Evolutionary conservation across 1,284 basidiomycete species (phyloP), one percentile per base, ranked within the genome.

Genomic region (Farysia itapuensis): DNA sequence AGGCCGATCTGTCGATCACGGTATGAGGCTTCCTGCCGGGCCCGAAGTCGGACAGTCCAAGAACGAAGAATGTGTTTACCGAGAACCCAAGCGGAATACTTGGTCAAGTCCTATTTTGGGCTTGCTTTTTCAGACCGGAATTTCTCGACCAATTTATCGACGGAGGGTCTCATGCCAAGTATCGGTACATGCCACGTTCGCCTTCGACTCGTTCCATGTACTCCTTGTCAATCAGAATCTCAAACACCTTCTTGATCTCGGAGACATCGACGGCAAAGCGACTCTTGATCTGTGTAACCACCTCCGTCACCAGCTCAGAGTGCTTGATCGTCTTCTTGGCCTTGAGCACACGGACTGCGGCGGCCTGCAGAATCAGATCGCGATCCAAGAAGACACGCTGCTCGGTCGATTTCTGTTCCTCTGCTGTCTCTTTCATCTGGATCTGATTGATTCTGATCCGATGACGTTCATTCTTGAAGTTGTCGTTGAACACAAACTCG

Each of bases 381-480:
- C 94, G 84, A 77, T 96, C 91, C 26, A 86, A 83, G 51, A 93
- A 86, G 31, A 97, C 90, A 30, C 86, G 83, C 14, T 82, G 83
- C 68, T 90, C 88, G 7, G 90, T 94, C 57, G 85, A 83, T 60
- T 84, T 83, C 20, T 87, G 85, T 79, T 97, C 94, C 74, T 96
- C 92, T 24, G 84, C 88, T 49, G 89, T 86, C 67, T 92, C 88
- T 73, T 92, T 91, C 35, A 87, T 87, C 78, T 97, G 94, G 56
- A 98, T 95, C 39, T 92, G 90, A 74, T 94, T 96, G 80, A 98
- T 94, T 77, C 90, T 88, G 35, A 98, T 84, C 66, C 86, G 88
- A 37, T 85, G 80, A 19, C 85, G 82, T 7, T 86, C 82, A 72
- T 94, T 89, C 31, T 85, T 84, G 77, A 97, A 95, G 14, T 83